A percentile compares a stretch with the other conserved stretches of the same genome.
Conservation (phyloP, 148 eudicot species). For the Heliamphora exappendiculata region DNA sequence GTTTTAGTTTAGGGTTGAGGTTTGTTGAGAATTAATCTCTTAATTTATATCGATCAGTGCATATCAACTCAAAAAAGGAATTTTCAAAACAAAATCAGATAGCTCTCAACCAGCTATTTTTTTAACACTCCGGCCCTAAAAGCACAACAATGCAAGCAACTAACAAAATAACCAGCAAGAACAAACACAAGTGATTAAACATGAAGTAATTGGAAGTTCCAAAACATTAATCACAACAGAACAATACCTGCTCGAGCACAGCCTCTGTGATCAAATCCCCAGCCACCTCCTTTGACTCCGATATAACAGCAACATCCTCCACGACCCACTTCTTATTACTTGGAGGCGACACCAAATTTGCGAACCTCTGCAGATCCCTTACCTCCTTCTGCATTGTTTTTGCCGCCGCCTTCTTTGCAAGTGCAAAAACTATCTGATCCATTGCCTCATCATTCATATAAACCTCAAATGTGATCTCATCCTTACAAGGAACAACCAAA, state of each 20-base stretch:
- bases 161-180: background rate
- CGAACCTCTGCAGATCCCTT: constrained; percentile 75
- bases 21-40: no score
- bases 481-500: constrained; percentile 67
- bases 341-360: constrained; percentile 41
- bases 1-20: no score
- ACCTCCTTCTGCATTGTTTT: constrained; percentile 68
- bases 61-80: no score
- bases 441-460: constrained; percentile 88
- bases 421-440: constrained; percentile 80
- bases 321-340: constrained; percentile 73
- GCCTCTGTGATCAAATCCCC: constrained; percentile 69
- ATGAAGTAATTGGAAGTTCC: background rate
- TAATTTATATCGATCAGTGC: no score
- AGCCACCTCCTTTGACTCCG: constrained; percentile 94
- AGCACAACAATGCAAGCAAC: no score
- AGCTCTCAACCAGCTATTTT: no score
- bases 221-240: background rate
- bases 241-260: constrained; percentile 83
- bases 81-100: no score
- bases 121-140: no score
- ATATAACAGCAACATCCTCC: constrained; percentile 61
- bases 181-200: background rate
- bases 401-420: constrained; percentile 73
- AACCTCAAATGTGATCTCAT: constrained; percentile 82